phyloP scores from a whole-genome alignment of 2,329 filamentous ascomycete species.

The Capronia coronata region DNA sequence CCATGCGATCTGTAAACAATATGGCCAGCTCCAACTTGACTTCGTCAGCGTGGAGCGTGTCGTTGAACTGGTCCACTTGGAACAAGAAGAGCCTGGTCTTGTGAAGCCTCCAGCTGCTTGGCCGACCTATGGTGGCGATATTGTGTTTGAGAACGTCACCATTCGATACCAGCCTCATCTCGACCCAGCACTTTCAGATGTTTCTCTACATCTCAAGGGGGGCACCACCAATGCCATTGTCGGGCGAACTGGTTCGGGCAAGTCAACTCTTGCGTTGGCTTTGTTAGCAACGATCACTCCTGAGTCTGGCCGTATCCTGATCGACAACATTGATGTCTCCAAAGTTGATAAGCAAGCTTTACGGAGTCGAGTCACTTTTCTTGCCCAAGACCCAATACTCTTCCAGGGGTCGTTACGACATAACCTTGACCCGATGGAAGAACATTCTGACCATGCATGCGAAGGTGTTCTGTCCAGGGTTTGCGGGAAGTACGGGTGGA shows the following conservation, averaged over 20 bases:
- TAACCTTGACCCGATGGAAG: conserved; percentile 56
- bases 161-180: conserved; percentile 73
- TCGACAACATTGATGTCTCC: conserved; percentile 57
- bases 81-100: conserved; percentile 64
- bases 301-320: conserved; percentile 49
- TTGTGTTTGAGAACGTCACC: conserved; percentile 69
- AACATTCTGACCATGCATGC: conserved; percentile 53
- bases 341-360: conserved; percentile 54
- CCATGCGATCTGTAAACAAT: conserved; percentile 67
- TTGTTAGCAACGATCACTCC: conserved; percentile 53
- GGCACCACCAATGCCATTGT: conserved; percentile 74
- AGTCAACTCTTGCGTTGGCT: conserved; percentile 65
- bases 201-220: conserved; percentile 68
- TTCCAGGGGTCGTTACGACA: conserved; percentile 57
- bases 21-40: conserved; percentile 82
- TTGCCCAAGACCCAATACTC: conserved; percentile 61
- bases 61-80: conserved; percentile 70
- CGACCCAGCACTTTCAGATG: conserved; percentile 61
- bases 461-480: conserved; percentile 49
- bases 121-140: conserved; percentile 65
- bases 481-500: conserved; percentile 51
- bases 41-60: conserved; percentile 87
- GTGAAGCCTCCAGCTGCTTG: conserved; percentile 66
- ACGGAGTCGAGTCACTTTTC: conserved; percentile 57
- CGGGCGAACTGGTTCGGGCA: conserved; percentile 73